phyloP scores from a whole-genome alignment of 371 early-diverging fungal genomes.

The Coemansia sp. region DNA sequence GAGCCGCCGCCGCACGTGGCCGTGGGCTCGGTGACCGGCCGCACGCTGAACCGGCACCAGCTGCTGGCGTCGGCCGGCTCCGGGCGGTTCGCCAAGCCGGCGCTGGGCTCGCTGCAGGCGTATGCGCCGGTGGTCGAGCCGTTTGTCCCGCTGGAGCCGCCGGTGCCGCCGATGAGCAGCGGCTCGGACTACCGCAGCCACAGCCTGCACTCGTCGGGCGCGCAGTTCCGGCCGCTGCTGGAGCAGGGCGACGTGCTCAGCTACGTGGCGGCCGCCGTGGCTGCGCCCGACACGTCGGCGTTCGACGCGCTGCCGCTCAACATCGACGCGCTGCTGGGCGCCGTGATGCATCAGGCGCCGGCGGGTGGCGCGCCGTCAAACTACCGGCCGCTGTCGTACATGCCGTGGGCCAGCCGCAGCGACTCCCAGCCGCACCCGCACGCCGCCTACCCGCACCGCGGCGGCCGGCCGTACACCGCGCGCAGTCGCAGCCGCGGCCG shows the following conservation, averaged over 20 bases:
- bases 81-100: slow-evolving; percentile 23
- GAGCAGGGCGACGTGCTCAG: slow-evolving; percentile 46
- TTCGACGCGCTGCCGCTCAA: slow-evolving; percentile 24
- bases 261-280: slow-evolving; percentile 36
- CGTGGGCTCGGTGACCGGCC: slow-evolving; percentile 39
- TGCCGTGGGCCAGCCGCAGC: slow-evolving; percentile 25
- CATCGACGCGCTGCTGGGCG: slow-evolving; percentile 18
- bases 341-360: slow-evolving; percentile 14
- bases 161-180: not conserved
- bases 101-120: slow-evolving; percentile 16
- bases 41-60: slow-evolving; percentile 31
- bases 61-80: slow-evolving; percentile 30
- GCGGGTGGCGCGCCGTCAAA: slow-evolving; percentile 9
- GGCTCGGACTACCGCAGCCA: slow-evolving; percentile 1
- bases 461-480: slow-evolving; percentile 2
- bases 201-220: not conserved
- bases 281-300: slow-evolving; percentile 18
- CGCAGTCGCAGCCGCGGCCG: slow-evolving; percentile 33
- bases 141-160: slow-evolving; percentile 12
- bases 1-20: slow-evolving; percentile 15
- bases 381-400: slow-evolving; percentile 41
- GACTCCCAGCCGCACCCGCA: slow-evolving; percentile 2
- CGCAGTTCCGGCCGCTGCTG: slow-evolving; percentile 14
- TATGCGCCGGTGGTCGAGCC: slow-evolving; percentile 34
- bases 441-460: not conserved